Percentiles rank a stretch among this genome's conserved stretches.
Conservation (phyloP, 1,284 basidiomycete species). For the Moesziomyces antarcticus region DNA sequence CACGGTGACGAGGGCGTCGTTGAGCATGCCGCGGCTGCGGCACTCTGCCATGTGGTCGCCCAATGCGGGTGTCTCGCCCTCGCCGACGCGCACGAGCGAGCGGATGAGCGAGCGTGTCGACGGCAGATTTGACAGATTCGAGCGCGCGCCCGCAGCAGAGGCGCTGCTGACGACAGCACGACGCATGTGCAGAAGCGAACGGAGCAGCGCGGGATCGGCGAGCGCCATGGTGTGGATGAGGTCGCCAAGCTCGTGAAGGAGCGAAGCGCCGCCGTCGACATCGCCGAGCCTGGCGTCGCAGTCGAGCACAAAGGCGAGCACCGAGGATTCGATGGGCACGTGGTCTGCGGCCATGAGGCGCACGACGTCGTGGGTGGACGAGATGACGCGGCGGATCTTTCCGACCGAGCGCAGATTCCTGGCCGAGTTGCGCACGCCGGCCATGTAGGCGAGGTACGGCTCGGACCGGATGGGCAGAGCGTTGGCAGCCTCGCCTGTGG, state of each 20-base stretch:
- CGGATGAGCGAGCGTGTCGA: constrained; percentile 19
- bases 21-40: constrained; percentile 30
- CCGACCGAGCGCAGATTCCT: neutral
- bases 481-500: neutral
- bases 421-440: constrained; percentile 12
- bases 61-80: constrained; percentile 7
- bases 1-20: constrained; percentile 26
- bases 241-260: constrained; percentile 12
- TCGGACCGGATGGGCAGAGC: constrained; percentile 7
- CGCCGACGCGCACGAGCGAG: constrained; percentile 20
- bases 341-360: constrained; percentile 20
- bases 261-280: constrained; percentile 5
- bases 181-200: constrained; percentile 16
- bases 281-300: constrained; percentile 28
- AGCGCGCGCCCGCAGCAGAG: neutral
- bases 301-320: constrained; percentile 30
- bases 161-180: neutral
- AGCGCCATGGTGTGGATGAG: constrained; percentile 1
- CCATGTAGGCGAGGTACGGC: constrained; percentile 35
- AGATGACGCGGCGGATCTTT: neutral
- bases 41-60: constrained; percentile 4
- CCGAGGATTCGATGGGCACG: constrained; percentile 14
- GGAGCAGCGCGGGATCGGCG: constrained; percentile 12
- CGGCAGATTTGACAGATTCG: constrained; percentile 5
- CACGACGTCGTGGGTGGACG: constrained; percentile 7